Conservation (phyloP, 495 filamentous ascomycete species). For the Trichoderma virens region DNA sequence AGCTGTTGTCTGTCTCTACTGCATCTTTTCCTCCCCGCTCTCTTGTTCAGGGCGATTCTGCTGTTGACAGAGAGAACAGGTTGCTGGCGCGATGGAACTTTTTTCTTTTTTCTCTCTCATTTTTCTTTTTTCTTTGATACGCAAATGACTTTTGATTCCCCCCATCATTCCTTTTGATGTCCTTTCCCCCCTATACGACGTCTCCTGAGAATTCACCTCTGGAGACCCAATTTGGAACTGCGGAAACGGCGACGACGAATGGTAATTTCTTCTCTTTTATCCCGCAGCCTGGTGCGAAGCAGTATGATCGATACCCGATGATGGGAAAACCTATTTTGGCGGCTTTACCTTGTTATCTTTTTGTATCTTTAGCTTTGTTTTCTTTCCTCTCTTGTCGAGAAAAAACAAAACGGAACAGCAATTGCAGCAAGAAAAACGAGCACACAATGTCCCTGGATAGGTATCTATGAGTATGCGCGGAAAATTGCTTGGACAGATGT, state of each 20-base stretch:
- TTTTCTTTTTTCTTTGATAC: background rate
- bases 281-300: slow-evolving; percentile 4
- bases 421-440: background rate
- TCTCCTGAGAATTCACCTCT: background rate
- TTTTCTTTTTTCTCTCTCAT: background rate
- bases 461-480: slow-evolving; percentile 1
- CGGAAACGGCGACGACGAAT: background rate
- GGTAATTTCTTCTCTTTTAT: background rate
- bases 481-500: slow-evolving; percentile 5
- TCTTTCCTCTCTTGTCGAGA: background rate
- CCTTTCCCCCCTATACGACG: background rate
- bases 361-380: background rate
- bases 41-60: background rate
- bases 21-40: background rate
- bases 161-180: background rate
- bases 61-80: background rate
- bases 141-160: slow-evolving; percentile 6
- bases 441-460: background rate
- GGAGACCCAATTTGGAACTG: background rate
- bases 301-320: slow-evolving; percentile 8
- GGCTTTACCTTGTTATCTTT: background rate
- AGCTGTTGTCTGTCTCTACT: background rate
- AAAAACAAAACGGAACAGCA: background rate
- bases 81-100: background rate
- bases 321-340: background rate